A percentile compares a stretch with the other conserved stretches of the same genome.
These are phyloP conservation scores for Lindgomyces ingoldianus DNA, from an alignment of 495 filamentous ascomycete genomes.

Conservation along the genomic window DNA sequence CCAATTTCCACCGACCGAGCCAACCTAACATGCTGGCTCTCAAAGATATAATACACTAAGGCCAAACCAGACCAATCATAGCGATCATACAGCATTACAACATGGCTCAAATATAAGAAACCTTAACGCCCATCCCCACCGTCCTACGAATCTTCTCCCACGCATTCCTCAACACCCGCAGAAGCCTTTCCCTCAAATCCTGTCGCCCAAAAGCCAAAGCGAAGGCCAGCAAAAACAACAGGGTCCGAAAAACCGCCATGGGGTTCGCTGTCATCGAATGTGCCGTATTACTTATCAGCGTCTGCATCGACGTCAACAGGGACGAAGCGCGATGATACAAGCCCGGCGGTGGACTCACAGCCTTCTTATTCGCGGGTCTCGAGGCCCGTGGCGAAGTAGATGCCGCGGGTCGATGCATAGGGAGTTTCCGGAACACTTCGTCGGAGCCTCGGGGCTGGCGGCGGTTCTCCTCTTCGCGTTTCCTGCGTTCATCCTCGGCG, in stretches of 20 bases:
- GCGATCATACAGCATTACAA: background rate
- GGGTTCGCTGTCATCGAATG: constrained; percentile 70
- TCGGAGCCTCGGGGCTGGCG: constrained; percentile 35
- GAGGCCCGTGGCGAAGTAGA: constrained; percentile 37
- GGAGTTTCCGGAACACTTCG: constrained; percentile 29
- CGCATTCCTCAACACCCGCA: constrained; percentile 62
- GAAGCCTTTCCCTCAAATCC: constrained; percentile 72
- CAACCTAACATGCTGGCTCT: too few relatives aligned
- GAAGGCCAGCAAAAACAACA: constrained; percentile 82
- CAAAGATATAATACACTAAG: too few relatives aligned
- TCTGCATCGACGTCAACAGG: constrained; percentile 57
- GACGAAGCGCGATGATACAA: constrained; percentile 54
- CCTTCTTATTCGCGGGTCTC: constrained; percentile 41
- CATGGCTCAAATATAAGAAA: constrained; percentile 79
- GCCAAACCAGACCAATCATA: too few relatives aligned
- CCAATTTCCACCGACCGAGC: too few relatives aligned
- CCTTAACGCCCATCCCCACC: constrained; percentile 95
- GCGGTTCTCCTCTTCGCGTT: constrained; percentile 42
- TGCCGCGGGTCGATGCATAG: constrained; percentile 24
- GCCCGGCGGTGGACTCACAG: constrained; percentile 44
- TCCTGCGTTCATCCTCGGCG: constrained; percentile 57
- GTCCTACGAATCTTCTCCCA: constrained; percentile 87
- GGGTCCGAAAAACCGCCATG: constrained; percentile 67
- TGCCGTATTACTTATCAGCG: constrained; percentile 62
- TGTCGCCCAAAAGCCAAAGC: constrained; percentile 72